Percentiles rank a stretch among this genome's conserved stretches.
Evolutionary conservation across 2,329 filamentous ascomycete species (phyloP).

Genomic region (Nakataea oryzae): DNA sequence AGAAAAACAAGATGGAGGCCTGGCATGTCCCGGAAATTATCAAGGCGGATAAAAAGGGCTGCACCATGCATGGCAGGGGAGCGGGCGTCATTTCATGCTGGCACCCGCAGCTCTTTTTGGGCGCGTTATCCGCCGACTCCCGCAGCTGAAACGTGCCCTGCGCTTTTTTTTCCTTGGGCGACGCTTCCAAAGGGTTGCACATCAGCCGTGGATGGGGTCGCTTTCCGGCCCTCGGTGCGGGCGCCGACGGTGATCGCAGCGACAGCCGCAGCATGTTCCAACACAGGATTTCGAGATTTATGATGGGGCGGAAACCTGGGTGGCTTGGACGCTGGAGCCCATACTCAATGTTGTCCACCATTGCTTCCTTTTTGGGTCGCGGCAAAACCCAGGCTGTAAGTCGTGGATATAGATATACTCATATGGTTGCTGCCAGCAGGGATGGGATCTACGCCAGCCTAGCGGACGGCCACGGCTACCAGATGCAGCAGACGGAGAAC

Average conservation of each 20-base stretch:
- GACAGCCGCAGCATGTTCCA: too few species aligned
- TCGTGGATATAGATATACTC: neutral
- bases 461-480: neutral
- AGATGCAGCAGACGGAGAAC: neutral
- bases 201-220: too few species aligned
- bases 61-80: neutral
- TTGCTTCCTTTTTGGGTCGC: neutral
- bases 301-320: neutral
- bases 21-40: neutral
- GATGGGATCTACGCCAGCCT: neutral
- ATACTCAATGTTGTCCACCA: too few species aligned
- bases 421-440: neutral
- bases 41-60: neutral
- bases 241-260: neutral
- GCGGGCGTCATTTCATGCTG: neutral
- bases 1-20: too few species aligned
- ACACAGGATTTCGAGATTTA: neutral
- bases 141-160: too few species aligned
- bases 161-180: too few species aligned
- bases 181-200: too few species aligned
- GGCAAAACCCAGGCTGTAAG: neutral
- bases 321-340: too few species aligned
- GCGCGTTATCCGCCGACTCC: neutral
- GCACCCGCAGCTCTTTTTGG: neutral
- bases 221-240: neutral